phyloP scores from a whole-genome alignment of 2,329 filamentous ascomycete species.

The Chaetomium strumarium region DNA sequence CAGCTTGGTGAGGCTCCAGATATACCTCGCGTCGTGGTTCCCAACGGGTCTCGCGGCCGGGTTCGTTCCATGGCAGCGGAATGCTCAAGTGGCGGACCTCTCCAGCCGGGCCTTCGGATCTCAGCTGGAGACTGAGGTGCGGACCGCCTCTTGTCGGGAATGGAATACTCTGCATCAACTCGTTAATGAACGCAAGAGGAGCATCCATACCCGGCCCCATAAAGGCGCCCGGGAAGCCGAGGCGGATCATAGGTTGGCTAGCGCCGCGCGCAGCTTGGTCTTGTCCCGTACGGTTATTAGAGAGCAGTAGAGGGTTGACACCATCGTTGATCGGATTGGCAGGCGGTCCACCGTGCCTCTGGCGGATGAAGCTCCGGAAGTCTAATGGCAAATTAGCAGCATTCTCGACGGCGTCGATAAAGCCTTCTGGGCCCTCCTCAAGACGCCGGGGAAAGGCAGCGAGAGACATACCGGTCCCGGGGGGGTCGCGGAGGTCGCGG shows the following conservation, averaged over 20 bases:
- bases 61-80: conserved; percentile 29
- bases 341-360: conserved; percentile 48
- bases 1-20: conserved; percentile 65
- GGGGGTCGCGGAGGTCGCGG: conserved; percentile 43
- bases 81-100: conserved; percentile 49
- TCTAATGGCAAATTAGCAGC: conserved; percentile 30
- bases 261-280: conserved; percentile 45
- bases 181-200: conserved; percentile 51
- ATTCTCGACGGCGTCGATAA: neutral
- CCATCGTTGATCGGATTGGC: conserved; percentile 68
- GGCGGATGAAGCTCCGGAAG: conserved; percentile 47
- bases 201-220: conserved; percentile 41
- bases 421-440: neutral
- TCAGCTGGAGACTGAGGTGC: conserved; percentile 56
- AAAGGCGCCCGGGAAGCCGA: conserved; percentile 43
- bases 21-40: conserved; percentile 45
- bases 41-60: conserved; percentile 37
- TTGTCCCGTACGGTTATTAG: conserved; percentile 40
- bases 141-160: conserved; percentile 43
- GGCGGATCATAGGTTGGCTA: conserved; percentile 47
- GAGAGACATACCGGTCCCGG: conserved; percentile 39
- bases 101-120: conserved; percentile 41
- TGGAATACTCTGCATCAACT: conserved; percentile 50
- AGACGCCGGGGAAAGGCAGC: neutral
- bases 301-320: conserved; percentile 77